Base-by-base conservation (phyloP, 768 basidiomycete species). In the Leccinum rimulosum region DNA sequence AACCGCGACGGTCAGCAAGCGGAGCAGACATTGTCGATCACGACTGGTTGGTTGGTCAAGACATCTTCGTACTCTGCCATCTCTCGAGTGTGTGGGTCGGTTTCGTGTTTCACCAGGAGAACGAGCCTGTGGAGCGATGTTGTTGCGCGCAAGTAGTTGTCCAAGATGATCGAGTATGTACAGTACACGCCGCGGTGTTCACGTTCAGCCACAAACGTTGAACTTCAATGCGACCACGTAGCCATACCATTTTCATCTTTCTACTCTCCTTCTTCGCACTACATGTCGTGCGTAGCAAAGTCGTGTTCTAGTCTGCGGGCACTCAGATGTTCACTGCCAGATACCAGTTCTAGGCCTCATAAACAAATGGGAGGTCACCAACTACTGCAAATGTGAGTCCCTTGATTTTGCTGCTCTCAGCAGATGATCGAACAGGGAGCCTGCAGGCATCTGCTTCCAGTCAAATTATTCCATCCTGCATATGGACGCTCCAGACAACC, bases 11-110 rank as follows among this genome's bases (percentile, higher is more conserved):
- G 64, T 58, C 59, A 66, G 58, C 61, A 57, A 58, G 60, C 53
- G 55, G 57, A 33, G 45, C 88, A 65, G 63, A 96, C 95, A 78
- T 98, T 98, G 81, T 98, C 96, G 69, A 98, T 97, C 64, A 98
- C 96, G 59, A 98, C 95, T 6, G 96, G 96, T 76, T 98, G 96
- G 79, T 98, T 98, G 59, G 95, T 96, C 73, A 97, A 84, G 65
- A 94, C 92, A 73, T 94, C 92, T 73, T 94, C 92, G 75, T 86
- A 93, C 78, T 93, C 92, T 56, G 87, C 83, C 92, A 93, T 94
- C 60, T 64, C 30, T 60, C 22, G 55, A 43, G 61, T 57, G 52
- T 30, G 58, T 52, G 62, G 31, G 64, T 66, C 28, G 38, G 33
- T 38, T 54, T 54, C 57, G 14, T 38, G 58, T 25, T n/a, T 40